Conservation (phyloP, 1,284 basidiomycete species). For the Coniferiporia sulphurascens region DNA sequence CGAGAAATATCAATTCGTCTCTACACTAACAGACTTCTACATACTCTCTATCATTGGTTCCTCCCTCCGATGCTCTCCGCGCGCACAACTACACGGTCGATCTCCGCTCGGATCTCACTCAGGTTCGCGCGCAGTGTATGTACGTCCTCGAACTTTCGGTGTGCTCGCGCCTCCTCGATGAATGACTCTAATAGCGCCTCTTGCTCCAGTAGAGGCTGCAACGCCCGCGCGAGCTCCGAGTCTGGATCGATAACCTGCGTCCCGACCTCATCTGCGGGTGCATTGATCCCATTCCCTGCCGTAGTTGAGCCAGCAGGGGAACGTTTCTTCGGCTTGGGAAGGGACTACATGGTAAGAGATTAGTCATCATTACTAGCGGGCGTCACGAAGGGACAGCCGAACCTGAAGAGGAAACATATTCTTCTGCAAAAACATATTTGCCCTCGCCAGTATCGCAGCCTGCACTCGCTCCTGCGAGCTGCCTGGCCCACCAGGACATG, state of each 20-base stretch:
- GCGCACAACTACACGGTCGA: constrained; percentile 58
- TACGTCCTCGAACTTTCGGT: constrained; percentile 87
- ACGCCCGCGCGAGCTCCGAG: constrained; percentile 59
- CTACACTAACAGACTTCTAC: too few relatives aligned
- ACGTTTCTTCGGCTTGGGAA: constrained; percentile 53
- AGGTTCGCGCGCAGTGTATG: constrained; percentile 72
- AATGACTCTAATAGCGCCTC: constrained; percentile 83
- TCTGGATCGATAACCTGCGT: constrained; percentile 51
- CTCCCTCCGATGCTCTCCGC: constrained; percentile 22
- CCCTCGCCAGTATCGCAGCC: constrained; percentile 72
- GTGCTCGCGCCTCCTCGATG: constrained; percentile 76
- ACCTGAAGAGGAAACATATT: constrained; percentile 84
- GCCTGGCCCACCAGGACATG: constrained; percentile 51
- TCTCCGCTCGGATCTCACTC: constrained; percentile 75
- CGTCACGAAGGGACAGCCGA: constrained; percentile 20
- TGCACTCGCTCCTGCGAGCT: constrained; percentile 84
- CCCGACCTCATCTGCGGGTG: constrained; percentile 22
- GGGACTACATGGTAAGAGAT: constrained; percentile 37
- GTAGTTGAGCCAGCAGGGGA: constrained; percentile 23
- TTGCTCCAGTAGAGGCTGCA: constrained; percentile 88
- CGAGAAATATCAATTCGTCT: background rate
- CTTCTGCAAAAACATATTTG: constrained; percentile 81
- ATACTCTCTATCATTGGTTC: background rate
- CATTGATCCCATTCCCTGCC: constrained; percentile 21
- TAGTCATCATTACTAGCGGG: background rate